These are phyloP conservation scores for Erythrobasidium hasegawianum DNA, from an alignment of 1,284 basidiomycete genomes.

Conservation along the genomic window DNA sequence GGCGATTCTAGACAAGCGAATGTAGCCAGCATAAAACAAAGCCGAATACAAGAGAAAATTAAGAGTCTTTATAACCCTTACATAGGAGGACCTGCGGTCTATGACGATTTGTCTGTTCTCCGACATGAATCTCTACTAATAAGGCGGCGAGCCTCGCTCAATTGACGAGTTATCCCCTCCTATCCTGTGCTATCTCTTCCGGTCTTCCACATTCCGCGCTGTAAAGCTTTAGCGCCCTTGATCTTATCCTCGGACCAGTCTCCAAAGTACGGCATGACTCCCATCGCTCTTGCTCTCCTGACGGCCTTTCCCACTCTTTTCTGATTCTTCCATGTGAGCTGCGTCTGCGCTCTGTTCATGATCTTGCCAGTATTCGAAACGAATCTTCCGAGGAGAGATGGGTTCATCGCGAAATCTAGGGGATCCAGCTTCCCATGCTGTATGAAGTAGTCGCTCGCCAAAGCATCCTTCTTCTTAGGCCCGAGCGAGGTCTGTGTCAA, in stretches of 20 bases:
- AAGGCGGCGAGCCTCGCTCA: too few relatives aligned
- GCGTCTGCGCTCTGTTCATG: constrained; percentile 62
- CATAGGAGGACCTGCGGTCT: too few relatives aligned
- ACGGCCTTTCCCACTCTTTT: constrained; percentile 79
- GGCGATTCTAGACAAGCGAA: too few relatives aligned
- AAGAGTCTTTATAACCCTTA: too few relatives aligned
- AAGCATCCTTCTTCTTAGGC: background rate
- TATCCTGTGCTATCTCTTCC: constrained; percentile 1
- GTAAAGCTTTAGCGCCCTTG: constrained; percentile 7
- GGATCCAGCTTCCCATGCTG: constrained; percentile 48
- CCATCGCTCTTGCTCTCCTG: constrained; percentile 86
- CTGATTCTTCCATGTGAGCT: constrained; percentile 76
- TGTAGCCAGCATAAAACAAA: too few relatives aligned
- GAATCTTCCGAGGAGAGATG: constrained; percentile 62
- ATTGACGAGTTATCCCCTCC: too few relatives aligned
- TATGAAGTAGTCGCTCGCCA: background rate
- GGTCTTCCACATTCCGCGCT: constrained; percentile 18
- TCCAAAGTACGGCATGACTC: constrained; percentile 61
- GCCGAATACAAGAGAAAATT: too few relatives aligned
- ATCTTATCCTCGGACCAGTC: constrained; percentile 10
- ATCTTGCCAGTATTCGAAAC: constrained; percentile 83
- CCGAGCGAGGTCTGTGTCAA: constrained; percentile 56
- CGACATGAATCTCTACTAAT: too few relatives aligned
- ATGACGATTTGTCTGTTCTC: too few relatives aligned
- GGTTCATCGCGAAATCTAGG: constrained; percentile 60